Base-by-base conservation (phyloP, 139 green algal species). In the Chlamydomonas incerta region DNA sequence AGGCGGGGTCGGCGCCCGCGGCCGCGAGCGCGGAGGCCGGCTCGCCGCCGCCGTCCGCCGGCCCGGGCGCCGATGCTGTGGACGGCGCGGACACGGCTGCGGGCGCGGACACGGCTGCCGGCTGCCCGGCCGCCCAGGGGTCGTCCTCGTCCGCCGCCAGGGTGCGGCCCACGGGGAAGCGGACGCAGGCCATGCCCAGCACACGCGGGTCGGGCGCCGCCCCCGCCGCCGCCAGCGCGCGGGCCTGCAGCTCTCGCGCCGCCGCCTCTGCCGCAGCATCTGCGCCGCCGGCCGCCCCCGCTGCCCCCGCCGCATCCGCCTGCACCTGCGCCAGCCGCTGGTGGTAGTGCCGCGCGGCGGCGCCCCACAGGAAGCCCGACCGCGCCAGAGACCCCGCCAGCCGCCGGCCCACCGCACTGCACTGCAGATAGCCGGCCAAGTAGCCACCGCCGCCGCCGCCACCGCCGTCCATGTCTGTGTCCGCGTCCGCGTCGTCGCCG, bases 1-100 rank as follows among this genome's bases (percentile, higher is more conserved):
- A 92, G 10, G 88, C 73, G 6, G 93, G 92, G 72, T 96, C 93
- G 46, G 69, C 93, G 2, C 88, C 88, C 11, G 67, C 71, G 26
- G 35, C 62, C 63, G 67, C 34, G 35, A 24, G 18, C 58, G 63
- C 65, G 0, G 15, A 68, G 34, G 11, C n/a, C n/a, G n/a, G n/a
- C n/a, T n/a, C n/a, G n/a, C n/a, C n/a, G n/a, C n/a, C n/a, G n/a
- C n/a, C n/a, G 13, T 18, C 74, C 76, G 85, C 77, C 73, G 74
- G 37, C 72, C 55, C 73, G 33, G 55, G 72, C 73, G 87, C 52
- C 66, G 87, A 65, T 50, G n/a, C 18, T 26, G 6, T n/a, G n/a
- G n/a, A n/a, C n/a, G n/a, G n/a, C n/a, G n/a, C n/a, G n/a, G n/a
- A n/a, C n/a, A n/a, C n/a, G n/a, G n/a, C n/a, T n/a, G n/a, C n/a